Base-by-base conservation (phyloP, 257 asterid species). In the Jasminum sambac region DNA sequence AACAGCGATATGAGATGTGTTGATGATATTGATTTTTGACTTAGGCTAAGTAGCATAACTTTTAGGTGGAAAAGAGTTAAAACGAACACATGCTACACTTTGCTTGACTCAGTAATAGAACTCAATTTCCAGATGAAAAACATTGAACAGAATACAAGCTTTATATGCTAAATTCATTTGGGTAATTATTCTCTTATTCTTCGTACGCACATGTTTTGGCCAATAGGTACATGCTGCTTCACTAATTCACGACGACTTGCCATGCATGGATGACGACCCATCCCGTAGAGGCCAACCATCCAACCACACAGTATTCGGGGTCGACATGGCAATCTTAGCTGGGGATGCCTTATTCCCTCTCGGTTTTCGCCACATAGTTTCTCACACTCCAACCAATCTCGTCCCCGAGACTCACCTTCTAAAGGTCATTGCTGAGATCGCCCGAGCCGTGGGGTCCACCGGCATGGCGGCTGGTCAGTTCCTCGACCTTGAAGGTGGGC, bases 381-480 rank as follows among this genome's bases (percentile, higher is more conserved):
- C 96, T 63, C 94, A 90, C 79, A 90, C 97, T 40, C 92, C 98
- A 13, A 69, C 72, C 0, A 88, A 85, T 60, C 96, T 91, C 0
- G 96, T 94, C 64, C 95, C 96, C 0, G 93, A 94, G 75, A 67
- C 80, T 42, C 84, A 79, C 42, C 85, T 91, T 74, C 92, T 94
- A 17, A 71, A 73, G 40, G 96, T 91, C 16, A 77, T 94, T 70
- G 85, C 96, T 0, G 98, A 94, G 88, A 94, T 94, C 13, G 98
- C 97, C 10, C 80, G 96, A 69, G 90, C 98, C 12, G 98, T 93
- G 83, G 98, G 98, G 65, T 90, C 98, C 79, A 90, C 96, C 0
- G 97, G 98, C 4, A 93, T 93, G 98, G 96, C 95, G 41, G 98
- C 97, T 0, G 97, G 98, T 41, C 98, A 93, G 80, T 85, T 93